These are phyloP conservation scores for Salmacisia buchloeana DNA, from an alignment of 1,284 basidiomycete species.

Conservation along the genomic window DNA sequence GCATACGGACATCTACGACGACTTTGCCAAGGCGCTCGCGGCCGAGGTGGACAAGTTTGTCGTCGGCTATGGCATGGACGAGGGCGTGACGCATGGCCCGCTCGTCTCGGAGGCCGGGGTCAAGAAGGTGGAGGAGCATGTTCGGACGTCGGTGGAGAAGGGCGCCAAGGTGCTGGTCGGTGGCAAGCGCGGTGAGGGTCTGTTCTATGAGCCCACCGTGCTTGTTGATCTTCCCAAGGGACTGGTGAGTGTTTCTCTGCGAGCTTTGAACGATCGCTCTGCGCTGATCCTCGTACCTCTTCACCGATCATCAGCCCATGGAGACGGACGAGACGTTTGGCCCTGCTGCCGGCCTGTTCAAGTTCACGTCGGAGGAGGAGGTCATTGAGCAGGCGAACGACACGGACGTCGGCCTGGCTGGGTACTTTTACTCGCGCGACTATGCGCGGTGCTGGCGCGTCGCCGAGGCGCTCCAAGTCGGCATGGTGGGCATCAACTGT, in stretches of 20 bases:
- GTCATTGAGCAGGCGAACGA: conserved; percentile 80
- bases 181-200: conserved; percentile 62
- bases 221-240: conserved; percentile 74
- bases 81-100: conserved; percentile 75
- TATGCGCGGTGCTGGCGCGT: conserved; percentile 87
- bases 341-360: conserved; percentile 56
- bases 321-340: conserved; percentile 49
- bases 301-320: conserved; percentile 24
- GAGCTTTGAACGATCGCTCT: not conserved
- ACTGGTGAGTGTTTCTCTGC: conserved; percentile 47
- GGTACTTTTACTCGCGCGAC: conserved; percentile 59
- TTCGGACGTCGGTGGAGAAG: conserved; percentile 72
- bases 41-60: conserved; percentile 83
- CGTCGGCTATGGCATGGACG: conserved; percentile 80
- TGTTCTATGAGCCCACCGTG: conserved; percentile 82
- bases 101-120: conserved; percentile 81
- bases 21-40: conserved; percentile 74
- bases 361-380: conserved; percentile 88
- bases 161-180: conserved; percentile 86
- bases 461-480: conserved; percentile 92
- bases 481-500: conserved; percentile 74
- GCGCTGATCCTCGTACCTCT: not conserved
- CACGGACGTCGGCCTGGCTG: conserved; percentile 75
- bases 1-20: conserved; percentile 66
- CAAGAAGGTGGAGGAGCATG: conserved; percentile 79